Percentiles rank a stretch among this genome's conserved stretches.
Conservation (phyloP, 257 asterid genomes). For the Rauvolfia tetraphylla region DNA sequence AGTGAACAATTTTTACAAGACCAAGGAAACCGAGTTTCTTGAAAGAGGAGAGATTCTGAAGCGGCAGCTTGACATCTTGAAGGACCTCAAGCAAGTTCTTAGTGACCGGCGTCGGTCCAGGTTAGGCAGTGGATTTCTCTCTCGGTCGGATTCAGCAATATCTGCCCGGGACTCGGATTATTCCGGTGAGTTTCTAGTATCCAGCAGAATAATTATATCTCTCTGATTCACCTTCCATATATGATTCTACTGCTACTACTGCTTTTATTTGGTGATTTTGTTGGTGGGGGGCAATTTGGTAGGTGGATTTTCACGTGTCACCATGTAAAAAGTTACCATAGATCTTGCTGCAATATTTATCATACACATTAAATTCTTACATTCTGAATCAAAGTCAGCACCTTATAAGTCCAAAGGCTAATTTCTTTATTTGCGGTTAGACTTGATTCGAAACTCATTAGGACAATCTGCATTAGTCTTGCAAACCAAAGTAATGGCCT, state of each 20-base stretch:
- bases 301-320: background rate
- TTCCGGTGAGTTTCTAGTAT: conserved; percentile 48
- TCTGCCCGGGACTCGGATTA: conserved; percentile 43
- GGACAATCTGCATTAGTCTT: too few species aligned
- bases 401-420: too few species aligned
- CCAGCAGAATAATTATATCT: background rate
- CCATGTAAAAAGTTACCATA: background rate
- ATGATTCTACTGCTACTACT: background rate
- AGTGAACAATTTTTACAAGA: conserved; percentile 67
- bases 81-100: conserved; percentile 62
- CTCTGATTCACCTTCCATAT: background rate
- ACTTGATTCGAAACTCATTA: too few species aligned
- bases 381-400: background rate
- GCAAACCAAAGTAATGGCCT: too few species aligned
- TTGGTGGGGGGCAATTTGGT: background rate
- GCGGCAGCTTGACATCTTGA: conserved; percentile 67
- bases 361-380: background rate
- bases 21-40: conserved; percentile 68
- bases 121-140: conserved; percentile 22
- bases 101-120: conserved; percentile 42
- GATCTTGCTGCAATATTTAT: background rate
- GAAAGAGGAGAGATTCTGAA: conserved; percentile 71
- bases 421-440: too few species aligned
- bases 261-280: background rate
- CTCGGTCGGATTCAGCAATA: conserved; percentile 33